A percentile compares a stretch with the other conserved stretches of the same genome.
Conservation (phyloP, 257 asterid species). For the Mitragyna speciosa region DNA sequence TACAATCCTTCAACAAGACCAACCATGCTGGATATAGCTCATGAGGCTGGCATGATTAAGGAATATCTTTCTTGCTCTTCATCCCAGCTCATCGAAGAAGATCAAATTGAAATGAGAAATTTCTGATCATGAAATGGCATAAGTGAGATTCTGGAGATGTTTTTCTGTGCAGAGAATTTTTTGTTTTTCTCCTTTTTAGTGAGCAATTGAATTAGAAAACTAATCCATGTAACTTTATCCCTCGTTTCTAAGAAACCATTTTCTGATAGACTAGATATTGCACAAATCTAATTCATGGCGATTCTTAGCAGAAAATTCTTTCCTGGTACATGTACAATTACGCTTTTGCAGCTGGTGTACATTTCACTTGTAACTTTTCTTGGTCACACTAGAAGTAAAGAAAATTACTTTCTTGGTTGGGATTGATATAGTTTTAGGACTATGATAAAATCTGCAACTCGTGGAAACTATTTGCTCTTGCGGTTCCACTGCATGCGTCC, state of each 20-base stretch:
- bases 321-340: neutral
- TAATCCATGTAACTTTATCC: neutral
- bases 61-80: slow-evolving; percentile 48
- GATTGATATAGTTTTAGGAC: neutral
- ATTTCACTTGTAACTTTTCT: neutral
- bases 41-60: slow-evolving; percentile 53
- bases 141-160: neutral
- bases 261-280: neutral
- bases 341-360: neutral
- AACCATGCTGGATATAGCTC: slow-evolving; percentile 69
- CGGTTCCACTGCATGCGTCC: slow-evolving; percentile 15
- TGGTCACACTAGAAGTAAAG: neutral
- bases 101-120: slow-evolving; percentile 14
- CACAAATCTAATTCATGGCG: neutral
- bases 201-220: neutral
- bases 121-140: neutral
- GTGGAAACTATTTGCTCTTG: neutral
- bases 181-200: neutral
- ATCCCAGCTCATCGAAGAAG: slow-evolving; percentile 32
- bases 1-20: slow-evolving; percentile 66
- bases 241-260: neutral
- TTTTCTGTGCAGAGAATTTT: neutral
- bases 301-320: neutral
- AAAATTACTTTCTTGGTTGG: neutral
- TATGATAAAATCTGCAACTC: no score